These are phyloP conservation scores for Leptomonas pyrrhocoris DNA, from an alignment of 208 protist genomes.

Conservation along the genomic window DNA sequence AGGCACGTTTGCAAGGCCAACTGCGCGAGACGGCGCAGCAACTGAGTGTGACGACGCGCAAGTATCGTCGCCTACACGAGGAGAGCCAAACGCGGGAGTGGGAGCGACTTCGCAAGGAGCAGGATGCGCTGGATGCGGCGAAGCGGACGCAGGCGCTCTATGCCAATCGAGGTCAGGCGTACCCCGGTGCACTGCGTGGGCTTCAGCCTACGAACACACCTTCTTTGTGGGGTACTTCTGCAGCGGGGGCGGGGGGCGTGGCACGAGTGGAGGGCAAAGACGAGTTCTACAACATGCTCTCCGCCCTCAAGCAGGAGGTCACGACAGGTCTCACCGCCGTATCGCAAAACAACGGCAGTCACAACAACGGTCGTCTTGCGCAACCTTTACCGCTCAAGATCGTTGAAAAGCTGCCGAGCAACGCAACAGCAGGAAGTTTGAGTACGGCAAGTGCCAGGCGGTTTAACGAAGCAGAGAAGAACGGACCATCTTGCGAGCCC, in stretches of 20 bases:
- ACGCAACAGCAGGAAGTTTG: background rate
- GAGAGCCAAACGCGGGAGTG: slow-evolving; percentile 46
- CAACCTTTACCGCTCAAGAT: slow-evolving; percentile 26
- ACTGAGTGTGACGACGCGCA: slow-evolving; percentile 35
- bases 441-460: too few relatives aligned
- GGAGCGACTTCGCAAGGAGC: slow-evolving; percentile 36
- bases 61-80: slow-evolving; percentile 46
- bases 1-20: slow-evolving; percentile 35
- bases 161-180: background rate
- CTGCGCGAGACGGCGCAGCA: slow-evolving; percentile 42
- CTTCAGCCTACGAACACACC: background rate
- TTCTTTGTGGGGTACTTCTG: background rate
- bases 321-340: slow-evolving; percentile 17
- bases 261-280: slow-evolving; percentile 8
- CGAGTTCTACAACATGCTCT: slow-evolving; percentile 41
- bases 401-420: slow-evolving; percentile 22
- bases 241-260: background rate
- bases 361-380: background rate
- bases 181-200: background rate
- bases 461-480: too few relatives aligned
- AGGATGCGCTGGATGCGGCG: slow-evolving; percentile 17
- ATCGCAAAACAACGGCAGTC: background rate
- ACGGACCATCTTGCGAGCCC: background rate
- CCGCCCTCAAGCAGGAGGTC: slow-evolving; percentile 38
- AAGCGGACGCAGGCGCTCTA: slow-evolving; percentile 6